These are phyloP conservation scores for Gossypium mustelinum DNA, from an alignment of 345 rosid genomes.

Conservation along the genomic window DNA sequence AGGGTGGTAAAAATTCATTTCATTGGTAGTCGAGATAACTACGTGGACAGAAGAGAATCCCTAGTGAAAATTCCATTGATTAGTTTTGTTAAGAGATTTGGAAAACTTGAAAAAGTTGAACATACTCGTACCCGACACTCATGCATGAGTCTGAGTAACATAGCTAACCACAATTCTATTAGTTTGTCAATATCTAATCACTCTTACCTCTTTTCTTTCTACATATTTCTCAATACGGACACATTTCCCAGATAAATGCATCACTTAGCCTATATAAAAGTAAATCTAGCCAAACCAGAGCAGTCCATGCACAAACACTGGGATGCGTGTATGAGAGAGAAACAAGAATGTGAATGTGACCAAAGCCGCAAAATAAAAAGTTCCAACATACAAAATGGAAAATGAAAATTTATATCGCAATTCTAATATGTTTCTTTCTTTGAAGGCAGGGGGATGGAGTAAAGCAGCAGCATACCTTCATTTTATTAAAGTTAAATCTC, in stretches of 20 bases:
- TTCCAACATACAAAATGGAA: neutral
- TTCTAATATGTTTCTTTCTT: neutral
- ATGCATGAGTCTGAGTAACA: neutral
- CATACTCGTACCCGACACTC: neutral
- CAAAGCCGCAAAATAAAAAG: neutral
- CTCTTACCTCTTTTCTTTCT: neutral
- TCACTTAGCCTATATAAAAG: neutral
- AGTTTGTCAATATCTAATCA: neutral
- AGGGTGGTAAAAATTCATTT: neutral
- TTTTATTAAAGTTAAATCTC: slow-evolving; percentile 79
- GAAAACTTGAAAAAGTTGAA: neutral
- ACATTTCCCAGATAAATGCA: neutral
- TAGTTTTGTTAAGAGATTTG: neutral
- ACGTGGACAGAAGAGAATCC: neutral
- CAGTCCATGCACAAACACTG: neutral
- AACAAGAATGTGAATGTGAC: neutral
- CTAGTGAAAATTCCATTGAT: neutral
- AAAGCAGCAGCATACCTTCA: slow-evolving; percentile 51
- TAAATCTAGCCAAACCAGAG: neutral
- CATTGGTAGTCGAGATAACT: neutral
- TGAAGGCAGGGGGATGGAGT: neutral
- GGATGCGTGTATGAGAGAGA: neutral
- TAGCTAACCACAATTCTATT: neutral
- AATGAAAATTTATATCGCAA: neutral
- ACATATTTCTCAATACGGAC: neutral